phyloP scores from a whole-genome alignment of 164 flowering plant species.

The Tinospora cordifolia region DNA sequence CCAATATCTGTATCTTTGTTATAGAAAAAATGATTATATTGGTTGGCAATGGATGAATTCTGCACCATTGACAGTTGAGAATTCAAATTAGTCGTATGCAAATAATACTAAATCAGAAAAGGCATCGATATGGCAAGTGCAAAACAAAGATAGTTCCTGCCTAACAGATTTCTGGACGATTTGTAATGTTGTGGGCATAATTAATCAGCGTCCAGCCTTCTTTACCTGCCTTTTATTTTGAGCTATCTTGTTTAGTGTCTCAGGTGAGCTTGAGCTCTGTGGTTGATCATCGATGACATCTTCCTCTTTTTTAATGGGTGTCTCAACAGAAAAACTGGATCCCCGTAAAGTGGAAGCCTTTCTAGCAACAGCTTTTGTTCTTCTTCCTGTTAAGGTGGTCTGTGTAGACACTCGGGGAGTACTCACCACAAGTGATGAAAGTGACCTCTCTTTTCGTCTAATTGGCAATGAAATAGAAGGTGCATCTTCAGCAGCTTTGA shows the following conservation, averaged over 20 bases:
- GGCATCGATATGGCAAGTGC: background rate
- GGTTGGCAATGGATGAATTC: conserved; percentile 44
- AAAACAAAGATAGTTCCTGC: background rate
- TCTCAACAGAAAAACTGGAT: conserved; percentile 43
- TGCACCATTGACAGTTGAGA: conserved; percentile 20
- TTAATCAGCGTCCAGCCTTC: conserved; percentile 1
- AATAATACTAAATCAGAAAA: background rate
- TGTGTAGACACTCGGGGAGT: conserved; percentile 50
- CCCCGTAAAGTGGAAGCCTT: conserved; percentile 47
- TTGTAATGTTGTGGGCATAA: background rate
- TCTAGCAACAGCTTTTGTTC: conserved; percentile 61
- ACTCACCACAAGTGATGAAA: conserved; percentile 47
- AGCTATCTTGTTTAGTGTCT: conserved; percentile 36
- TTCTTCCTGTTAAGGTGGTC: conserved; percentile 65
- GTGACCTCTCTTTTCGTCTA: conserved; percentile 63
- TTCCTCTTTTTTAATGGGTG: conserved; percentile 47
- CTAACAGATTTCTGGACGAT: background rate
- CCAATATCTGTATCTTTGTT: conserved; percentile 37
- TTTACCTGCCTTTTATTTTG: conserved; percentile 58
- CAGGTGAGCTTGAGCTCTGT: conserved; percentile 66
- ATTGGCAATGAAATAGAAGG: conserved; percentile 53
- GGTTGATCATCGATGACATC: conserved; percentile 37
- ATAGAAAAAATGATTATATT: conserved; percentile 27
- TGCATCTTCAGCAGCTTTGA: conserved; percentile 47
- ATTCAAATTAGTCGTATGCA: background rate